Base-by-base conservation (phyloP, 1,139 yeast genomes). In the Blastobotrys proliferans region DNA sequence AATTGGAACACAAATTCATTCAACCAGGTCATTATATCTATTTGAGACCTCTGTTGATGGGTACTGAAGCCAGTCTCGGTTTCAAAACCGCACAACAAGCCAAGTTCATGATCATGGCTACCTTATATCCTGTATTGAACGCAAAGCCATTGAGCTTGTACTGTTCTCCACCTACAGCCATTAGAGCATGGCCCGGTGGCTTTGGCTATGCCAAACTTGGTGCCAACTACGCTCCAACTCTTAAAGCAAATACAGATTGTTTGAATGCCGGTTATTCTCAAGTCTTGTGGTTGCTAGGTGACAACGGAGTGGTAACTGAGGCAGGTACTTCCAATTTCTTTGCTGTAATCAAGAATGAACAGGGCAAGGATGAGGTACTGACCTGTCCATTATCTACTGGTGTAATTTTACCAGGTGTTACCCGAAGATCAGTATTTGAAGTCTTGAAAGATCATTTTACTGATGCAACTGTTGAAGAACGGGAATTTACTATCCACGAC, bases 121-220 rank as follows among this genome's bases (percentile, higher is more conserved):
- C 67, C 34, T 62, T 68, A 27, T 61, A 66, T 61, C 60, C 59
- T 19, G 49, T 50, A 29, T 47, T 52, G 39, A 49, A 55, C 40
- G 44, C 49, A 22, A 61, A 62, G 55, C 67, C 72, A 8, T 63
- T 68, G 40, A 62, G 64, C 37, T 60, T 69, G 55, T 68, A 61
- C 47, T 50, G 55, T 38, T 58, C 62, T n/a, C 51, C 53, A 56
- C 72, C 57, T 51, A 68, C 41, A 57, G 58, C 56, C 18, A 69
- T 69, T 28, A 64, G 74, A 53, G 73, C 73, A 3, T 69, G 73
- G 73, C 73, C 72, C 38, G 72, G 73, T 38, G 74, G 74, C 44
- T 69, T 67, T 43, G 74, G 74, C 30, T 58, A 64, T 58, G 64
- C 65, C 52, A 70, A 70, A 56, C 62, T 69, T 49, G 74, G 73